Conservation (phyloP, 2,329 filamentous ascomycete genomes). For the Penicillium sp. region DNA sequence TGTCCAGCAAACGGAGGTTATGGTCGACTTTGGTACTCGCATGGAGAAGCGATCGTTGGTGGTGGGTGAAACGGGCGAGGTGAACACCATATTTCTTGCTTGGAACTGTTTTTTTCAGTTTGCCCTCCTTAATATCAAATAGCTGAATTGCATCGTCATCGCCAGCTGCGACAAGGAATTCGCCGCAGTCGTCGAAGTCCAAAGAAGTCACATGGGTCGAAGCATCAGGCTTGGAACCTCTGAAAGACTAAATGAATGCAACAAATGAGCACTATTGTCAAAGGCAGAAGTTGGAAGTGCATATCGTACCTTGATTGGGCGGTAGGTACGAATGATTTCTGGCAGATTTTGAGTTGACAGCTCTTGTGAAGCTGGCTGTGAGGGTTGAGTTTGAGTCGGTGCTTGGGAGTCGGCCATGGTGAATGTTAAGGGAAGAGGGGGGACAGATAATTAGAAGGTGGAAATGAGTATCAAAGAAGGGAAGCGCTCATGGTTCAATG, state of each 20-base stretch:
- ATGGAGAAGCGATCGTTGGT: conserved; percentile 87
- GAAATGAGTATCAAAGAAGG: not conserved
- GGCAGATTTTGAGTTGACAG: conserved; percentile 64
- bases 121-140: conserved; percentile 89
- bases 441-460: not conserved
- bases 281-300: too few species aligned
- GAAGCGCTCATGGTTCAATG: not conserved
- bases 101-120: conserved; percentile 82
- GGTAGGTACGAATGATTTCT: conserved; percentile 75
- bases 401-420: conserved; percentile 33
- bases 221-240: conserved; percentile 39
- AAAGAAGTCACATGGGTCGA: conserved; percentile 75
- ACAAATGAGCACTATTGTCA: conserved; percentile 9
- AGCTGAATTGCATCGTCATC: conserved; percentile 95
- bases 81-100: conserved; percentile 98
- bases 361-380: conserved; percentile 8
- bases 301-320: conserved; percentile 71
- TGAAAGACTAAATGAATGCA: conserved; percentile 29
- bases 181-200: conserved; percentile 94
- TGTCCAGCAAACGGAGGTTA: conserved; percentile 78
- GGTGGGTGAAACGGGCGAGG: conserved; percentile 90
- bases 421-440: not conserved
- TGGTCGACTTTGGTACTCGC: conserved; percentile 93
- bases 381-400: conserved; percentile 23
- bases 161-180: conserved; percentile 85